phyloP scores from a whole-genome alignment of 345 rosid species.

The Raphanus raphanistrum region DNA sequence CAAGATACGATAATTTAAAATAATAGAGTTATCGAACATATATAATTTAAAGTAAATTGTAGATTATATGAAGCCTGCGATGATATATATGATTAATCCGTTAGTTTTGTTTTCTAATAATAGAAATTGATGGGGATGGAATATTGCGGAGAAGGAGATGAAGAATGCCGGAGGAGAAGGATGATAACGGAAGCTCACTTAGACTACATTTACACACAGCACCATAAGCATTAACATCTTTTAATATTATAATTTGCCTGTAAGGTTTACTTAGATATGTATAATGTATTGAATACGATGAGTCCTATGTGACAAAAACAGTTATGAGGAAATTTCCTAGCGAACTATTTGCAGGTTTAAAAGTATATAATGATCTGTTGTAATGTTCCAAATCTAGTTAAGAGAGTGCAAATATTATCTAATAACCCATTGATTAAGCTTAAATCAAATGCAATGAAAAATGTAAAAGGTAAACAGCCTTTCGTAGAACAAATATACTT shows the following conservation, averaged over 20 bases:
- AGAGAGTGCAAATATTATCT: neutral
- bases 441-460: neutral
- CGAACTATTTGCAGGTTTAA: neutral
- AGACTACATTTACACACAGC: conserved; percentile 90
- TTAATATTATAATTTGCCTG: conserved; percentile 7
- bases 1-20: neutral
- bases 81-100: neutral
- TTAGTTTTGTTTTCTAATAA: neutral
- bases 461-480: neutral
- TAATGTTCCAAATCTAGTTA: neutral
- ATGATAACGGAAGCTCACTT: conserved; percentile 68
- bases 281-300: conserved; percentile 24
- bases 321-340: neutral
- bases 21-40: neutral
- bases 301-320: conserved; percentile 15
- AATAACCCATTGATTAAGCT: neutral
- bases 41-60: neutral
- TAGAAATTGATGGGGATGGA: conserved; percentile 60
- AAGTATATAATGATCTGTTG: neutral
- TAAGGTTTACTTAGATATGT: conserved; percentile 9
- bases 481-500: neutral
- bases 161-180: conserved; percentile 67
- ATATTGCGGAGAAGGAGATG: conserved; percentile 51
- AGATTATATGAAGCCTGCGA: neutral
- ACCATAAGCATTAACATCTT: conserved; percentile 53